Base-by-base conservation (phyloP, 176 grass and related monocot species). In the Calamus simplicifolius region DNA sequence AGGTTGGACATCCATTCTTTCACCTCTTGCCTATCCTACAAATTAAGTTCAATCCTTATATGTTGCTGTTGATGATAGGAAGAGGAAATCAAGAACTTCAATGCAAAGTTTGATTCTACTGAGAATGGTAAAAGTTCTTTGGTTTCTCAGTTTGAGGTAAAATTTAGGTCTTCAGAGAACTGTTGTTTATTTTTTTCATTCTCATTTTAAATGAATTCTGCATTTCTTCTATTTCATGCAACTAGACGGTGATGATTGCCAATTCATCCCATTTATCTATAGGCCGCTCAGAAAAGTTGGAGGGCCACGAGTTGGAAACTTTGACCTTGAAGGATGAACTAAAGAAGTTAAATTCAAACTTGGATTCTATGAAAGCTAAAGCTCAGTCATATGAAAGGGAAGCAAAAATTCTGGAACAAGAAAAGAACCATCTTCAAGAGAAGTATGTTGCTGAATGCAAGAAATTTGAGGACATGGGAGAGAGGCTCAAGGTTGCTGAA, bases 391-490 rank as follows among this genome's bases (percentile, higher is more conserved):
- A 81, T 68, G 83, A 87, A 66, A 80, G 81, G 35, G 76, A 92
- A 64, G 76, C 64, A 54, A 87, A 73, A 72, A 87, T 92, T 52
- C 61, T 92, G 10, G 83, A 92, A 68, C 83, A 92, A 78, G 83
- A 87, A 78, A 92, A 92, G 50, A 78, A 72, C n/a, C 79, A 92
- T 79, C 72, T 87, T 61, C 61, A 87, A 72, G 88, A 92, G 64
- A 92, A 72, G 61, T 81, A 83, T 14, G 16, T 87, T 23, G 62
- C 74, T 73, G 80, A 77, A 75, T 80, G 61, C 55, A 84, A 92
- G 70, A 87, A 84, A 78, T 69, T 73, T 75, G 80, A 92, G 69
- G 83, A 87, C 18, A 66, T 70, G 65, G 79, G 83, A 27, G 66
- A 83, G 59, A 76, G 80, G 57, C 78, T 58, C 49, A 78, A 72